phyloP scores from a whole-genome alignment of 31 red algal species.

The Asparagopsis taxiformis region DNA sequence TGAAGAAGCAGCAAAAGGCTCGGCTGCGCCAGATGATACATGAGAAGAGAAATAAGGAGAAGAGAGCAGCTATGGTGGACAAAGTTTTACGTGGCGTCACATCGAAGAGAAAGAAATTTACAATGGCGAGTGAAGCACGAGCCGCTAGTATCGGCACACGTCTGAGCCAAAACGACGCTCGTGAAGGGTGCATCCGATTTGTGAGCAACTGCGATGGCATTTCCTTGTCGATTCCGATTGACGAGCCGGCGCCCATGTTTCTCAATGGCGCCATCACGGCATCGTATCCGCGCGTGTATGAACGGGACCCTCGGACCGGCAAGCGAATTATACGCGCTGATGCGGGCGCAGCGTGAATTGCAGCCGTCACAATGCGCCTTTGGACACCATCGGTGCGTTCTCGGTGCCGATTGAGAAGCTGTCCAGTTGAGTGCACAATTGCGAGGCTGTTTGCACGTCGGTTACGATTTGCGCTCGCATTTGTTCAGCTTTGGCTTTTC shows the following conservation, averaged over 20 bases:
- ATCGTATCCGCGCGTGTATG: slow-evolving; percentile 46
- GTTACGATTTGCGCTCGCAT: too few species aligned
- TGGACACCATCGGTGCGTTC: too few species aligned
- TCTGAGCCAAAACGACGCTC: slow-evolving; percentile 59
- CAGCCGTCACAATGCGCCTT: too few species aligned
- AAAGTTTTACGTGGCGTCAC: slow-evolving; percentile 76
- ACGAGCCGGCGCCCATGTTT: slow-evolving; percentile 19
- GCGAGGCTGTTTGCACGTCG: too few species aligned
- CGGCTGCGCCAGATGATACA: slow-evolving; percentile 71
- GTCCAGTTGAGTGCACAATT: too few species aligned
- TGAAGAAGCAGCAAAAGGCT: slow-evolving; percentile 78
- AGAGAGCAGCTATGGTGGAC: slow-evolving; percentile 81
- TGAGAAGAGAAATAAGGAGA: slow-evolving; percentile 83
- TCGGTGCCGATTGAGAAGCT: too few species aligned
- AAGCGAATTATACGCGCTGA: too few species aligned
- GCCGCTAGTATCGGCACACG: slow-evolving; percentile 59
- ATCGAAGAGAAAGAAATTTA: slow-evolving; percentile 72
- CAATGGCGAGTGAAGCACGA: slow-evolving; percentile 53
- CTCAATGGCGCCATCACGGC: slow-evolving; percentile 37
- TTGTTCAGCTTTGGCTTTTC: too few species aligned
- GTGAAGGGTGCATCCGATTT: slow-evolving; percentile 65
- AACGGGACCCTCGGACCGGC: slow-evolving; percentile 64
- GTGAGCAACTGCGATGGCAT: slow-evolving; percentile 48
- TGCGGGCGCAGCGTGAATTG: too few species aligned
- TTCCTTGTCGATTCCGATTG: slow-evolving; percentile 61